Evolutionary conservation across 2,329 filamentous ascomycete species (phyloP), one percentile per base, ranked within the genome.

Genomic region (Alternaria rosae): DNA sequence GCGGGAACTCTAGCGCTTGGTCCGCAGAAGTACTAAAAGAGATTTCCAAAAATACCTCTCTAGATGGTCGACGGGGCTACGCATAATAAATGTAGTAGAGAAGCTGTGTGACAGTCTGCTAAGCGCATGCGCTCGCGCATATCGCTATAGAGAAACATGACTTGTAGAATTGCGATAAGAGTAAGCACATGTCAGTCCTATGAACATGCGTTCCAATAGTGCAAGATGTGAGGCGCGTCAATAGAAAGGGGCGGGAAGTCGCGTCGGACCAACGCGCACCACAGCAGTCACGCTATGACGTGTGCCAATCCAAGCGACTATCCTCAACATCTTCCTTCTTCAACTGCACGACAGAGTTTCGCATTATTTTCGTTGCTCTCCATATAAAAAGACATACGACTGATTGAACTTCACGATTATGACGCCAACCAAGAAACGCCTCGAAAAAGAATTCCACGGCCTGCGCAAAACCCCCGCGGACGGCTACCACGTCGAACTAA

Each of bases 401-500:
- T 21, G 3, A 45, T 0, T 3, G 4, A 4, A 35, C 9, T 11
- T 3, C 20, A 23, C 28, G 9, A 55, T 11, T 13, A 61, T 57
- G 53, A 26, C 41, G 8, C 17, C 41, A 8, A 56, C 32, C 1
- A 28, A 56, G n/a, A 59, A 55, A 26, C 58, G 58, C 26, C 44
- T 60, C 21, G 58, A 57, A 15, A 56, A 55, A 4, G 58, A 60
- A 15, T 44, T 44, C 26, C 42, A 60, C 4, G 6, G 52, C 28
- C 28, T 60, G 1, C 58, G 52, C 35, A 50, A 57, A n/a, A 56
- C 25, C 17, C 58, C 53, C 13, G 26, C 26, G 0, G 6, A n/a
- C 3, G 53, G 44, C 52, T 60, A 57, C 45, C 21, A 21, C 20
- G 58, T 57, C 3, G 20, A 28, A 5, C 58, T 57, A 15, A 44